Percentiles rank a stretch among this genome's conserved stretches.
These are phyloP conservation scores for Mentha longifolia DNA, from an alignment of 257 asterid species.

Conservation along the genomic window DNA sequence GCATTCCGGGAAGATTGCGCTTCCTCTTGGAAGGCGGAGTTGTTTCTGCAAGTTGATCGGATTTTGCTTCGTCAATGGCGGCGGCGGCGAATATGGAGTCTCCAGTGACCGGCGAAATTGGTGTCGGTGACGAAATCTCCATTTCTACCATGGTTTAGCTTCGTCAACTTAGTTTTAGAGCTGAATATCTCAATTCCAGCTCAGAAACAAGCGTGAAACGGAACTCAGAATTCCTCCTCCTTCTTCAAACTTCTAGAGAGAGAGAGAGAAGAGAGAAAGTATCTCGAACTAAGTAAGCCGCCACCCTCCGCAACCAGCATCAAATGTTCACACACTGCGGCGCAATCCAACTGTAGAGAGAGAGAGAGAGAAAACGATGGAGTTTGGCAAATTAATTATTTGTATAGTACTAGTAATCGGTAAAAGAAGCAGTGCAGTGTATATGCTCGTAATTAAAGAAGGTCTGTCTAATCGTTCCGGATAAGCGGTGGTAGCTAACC, in stretches of 20 bases:
- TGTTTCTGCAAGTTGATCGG: constrained; percentile 31
- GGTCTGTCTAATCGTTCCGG: constrained; percentile 17
- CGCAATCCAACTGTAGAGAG: constrained; percentile 33
- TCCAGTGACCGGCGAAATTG: constrained; percentile 32
- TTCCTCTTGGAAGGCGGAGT: constrained; percentile 54
- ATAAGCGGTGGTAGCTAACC: constrained; percentile 47
- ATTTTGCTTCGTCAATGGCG: constrained; percentile 33
- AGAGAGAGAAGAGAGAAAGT: not conserved
- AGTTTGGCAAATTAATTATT: constrained; percentile 35
- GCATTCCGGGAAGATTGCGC: constrained; percentile 96
- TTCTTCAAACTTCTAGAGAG: not conserved
- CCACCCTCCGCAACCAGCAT: constrained; percentile 29
- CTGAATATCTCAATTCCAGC: not conserved
- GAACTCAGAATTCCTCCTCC: not conserved
- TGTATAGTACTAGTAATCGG: not conserved
- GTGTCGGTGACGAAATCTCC: constrained; percentile 45
- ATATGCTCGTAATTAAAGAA: constrained; percentile 31
- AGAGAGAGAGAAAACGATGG: constrained; percentile 44
- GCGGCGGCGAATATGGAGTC: constrained; percentile 42
- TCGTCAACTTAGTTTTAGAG: not conserved
- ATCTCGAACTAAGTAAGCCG: constrained; percentile 32
- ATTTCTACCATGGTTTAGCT: constrained; percentile 43
- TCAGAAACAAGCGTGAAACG: not conserved
- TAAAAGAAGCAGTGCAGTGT: not conserved
- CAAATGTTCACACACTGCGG: constrained; percentile 44